Evolutionary conservation across 2,329 filamentous ascomycete genomes (phyloP).

Genomic region (Ophiosphaerella herpotricha): DNA sequence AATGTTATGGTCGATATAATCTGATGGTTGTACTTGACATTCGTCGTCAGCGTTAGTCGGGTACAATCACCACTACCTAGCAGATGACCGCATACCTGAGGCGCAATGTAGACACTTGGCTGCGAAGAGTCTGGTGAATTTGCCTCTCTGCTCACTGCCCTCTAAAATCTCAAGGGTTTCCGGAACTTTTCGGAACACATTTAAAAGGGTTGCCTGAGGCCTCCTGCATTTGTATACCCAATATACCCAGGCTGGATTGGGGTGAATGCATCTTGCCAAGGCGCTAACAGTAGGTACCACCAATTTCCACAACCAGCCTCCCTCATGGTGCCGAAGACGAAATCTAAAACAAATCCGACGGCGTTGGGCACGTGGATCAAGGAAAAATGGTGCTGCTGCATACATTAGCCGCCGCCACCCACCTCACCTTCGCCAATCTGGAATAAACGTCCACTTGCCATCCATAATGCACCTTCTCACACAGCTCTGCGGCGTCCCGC

Average conservation of each 20-base stretch:
- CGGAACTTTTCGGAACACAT: no score
- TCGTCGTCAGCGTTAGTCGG: neutral
- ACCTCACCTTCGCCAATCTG: neutral
- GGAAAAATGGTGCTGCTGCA: neutral
- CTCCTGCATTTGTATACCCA: neutral
- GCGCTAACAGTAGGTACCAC: neutral
- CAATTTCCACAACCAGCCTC: neutral
- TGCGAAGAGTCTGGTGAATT: no score
- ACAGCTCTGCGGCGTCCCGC: neutral
- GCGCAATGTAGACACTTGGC: no score
- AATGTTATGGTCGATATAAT: neutral
- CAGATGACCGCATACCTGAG: no score
- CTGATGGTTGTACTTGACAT: constrained; percentile 1
- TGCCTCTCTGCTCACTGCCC: no score
- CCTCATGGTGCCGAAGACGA: neutral
- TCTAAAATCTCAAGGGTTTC: no score
- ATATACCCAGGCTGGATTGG: neutral
- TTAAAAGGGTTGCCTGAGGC: no score
- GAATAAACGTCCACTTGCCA: neutral
- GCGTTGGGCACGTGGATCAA: neutral
- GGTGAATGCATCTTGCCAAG: neutral
- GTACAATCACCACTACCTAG: neutral
- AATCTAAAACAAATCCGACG: neutral
- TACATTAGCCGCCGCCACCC: no score
- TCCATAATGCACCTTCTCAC: neutral